Conservation (phyloP, 768 basidiomycete genomes). For the Galerina sulciceps region DNA sequence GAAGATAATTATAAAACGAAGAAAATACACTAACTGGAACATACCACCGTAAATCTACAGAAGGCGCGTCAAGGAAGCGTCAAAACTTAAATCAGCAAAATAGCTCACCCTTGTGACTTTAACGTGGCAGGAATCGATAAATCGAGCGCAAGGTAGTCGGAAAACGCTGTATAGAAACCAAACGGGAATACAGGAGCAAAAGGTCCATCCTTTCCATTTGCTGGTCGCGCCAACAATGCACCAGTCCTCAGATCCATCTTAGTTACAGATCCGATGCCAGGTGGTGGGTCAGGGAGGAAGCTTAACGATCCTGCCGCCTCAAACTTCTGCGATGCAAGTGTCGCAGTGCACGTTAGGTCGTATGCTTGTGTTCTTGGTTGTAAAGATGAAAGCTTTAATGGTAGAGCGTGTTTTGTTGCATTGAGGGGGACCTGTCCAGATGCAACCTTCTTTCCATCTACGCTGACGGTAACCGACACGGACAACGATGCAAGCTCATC, state of each 20-base stretch:
- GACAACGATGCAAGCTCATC: conserved; percentile 20
- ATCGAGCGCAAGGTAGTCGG: conserved; percentile 55
- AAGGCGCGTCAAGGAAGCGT: neutral
- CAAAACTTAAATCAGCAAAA: neutral
- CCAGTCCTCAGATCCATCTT: conserved; percentile 68
- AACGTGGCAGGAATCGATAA: conserved; percentile 57
- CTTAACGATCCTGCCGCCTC: conserved; percentile 47
- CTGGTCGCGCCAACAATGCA: conserved; percentile 53
- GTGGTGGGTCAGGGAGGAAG: conserved; percentile 51
- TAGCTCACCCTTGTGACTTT: conserved; percentile 56
- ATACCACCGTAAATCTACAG: conserved; percentile 43
- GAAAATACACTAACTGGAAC: conserved; percentile 24
- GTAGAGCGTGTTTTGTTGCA: conserved; percentile 50
- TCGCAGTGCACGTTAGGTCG: conserved; percentile 42
- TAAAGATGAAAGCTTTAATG: conserved; percentile 52
- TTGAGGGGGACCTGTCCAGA: conserved; percentile 54
- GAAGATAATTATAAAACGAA: neutral
- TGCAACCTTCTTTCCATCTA: conserved; percentile 47
- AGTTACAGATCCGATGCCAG: conserved; percentile 56
- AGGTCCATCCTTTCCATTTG: conserved; percentile 49
- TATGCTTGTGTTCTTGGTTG: conserved; percentile 45
- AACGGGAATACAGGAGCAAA: conserved; percentile 69
- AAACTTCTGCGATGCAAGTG: conserved; percentile 44
- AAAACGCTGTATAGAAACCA: conserved; percentile 74
- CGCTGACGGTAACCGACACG: conserved; percentile 47